Evolutionary conservation across 2,329 filamentous ascomycete genomes (phyloP).

Genomic region (Lachnellula subtilissima): DNA sequence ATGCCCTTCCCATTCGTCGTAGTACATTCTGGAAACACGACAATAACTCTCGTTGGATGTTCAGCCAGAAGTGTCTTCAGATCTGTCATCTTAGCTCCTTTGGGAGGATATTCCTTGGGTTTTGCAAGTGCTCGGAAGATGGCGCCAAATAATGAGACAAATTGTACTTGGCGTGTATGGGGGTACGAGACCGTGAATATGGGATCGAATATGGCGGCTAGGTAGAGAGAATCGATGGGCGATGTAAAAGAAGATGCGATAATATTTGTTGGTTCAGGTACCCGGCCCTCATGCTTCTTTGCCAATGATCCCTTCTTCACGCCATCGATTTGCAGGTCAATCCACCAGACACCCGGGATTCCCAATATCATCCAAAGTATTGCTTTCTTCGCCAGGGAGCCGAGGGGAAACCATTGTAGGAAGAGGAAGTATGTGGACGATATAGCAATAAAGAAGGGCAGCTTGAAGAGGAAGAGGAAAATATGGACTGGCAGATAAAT

Average conservation of each 20-base stretch:
- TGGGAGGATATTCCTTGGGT: constrained; percentile 45
- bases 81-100: constrained; percentile 50
- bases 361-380: constrained; percentile 83
- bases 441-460: constrained; percentile 70
- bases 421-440: constrained; percentile 70
- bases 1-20: constrained; percentile 93
- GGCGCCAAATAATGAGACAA: constrained; percentile 70
- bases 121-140: constrained; percentile 66
- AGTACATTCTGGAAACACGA: constrained; percentile 88
- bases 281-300: constrained; percentile 64
- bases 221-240: constrained; percentile 87
- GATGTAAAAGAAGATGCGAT: constrained; percentile 90
- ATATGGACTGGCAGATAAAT: constrained; percentile 60
- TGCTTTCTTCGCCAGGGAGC: constrained; percentile 68
- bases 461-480: constrained; percentile 73
- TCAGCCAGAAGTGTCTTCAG: constrained; percentile 57
- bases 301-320: constrained; percentile 86
- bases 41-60: constrained; percentile 72
- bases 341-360: constrained; percentile 94
- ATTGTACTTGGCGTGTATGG: constrained; percentile 65
- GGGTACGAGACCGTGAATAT: constrained; percentile 88
- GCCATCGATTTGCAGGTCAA: constrained; percentile 95
- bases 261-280: constrained; percentile 74
- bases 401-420: constrained; percentile 75
- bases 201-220: constrained; percentile 93